Evolutionary conservation across 371 early-diverging fungal genomes (phyloP), one percentile per base, ranked within the genome.

Genomic region (Synchytrium microbalum): DNA sequence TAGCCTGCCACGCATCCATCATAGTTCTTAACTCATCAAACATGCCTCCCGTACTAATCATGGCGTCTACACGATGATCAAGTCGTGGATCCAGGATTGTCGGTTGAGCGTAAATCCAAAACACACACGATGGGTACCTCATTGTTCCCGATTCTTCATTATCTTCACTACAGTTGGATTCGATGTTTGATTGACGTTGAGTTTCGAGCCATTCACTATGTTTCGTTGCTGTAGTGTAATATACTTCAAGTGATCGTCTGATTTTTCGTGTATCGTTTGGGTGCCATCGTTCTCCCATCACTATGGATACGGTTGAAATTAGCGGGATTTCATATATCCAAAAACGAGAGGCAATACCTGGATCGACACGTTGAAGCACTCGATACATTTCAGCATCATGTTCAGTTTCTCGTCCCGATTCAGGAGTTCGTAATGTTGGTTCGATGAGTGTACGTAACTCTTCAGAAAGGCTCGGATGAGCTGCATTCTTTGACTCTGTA

Each of bases 281-380:
- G 73, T 96, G 96, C 95, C 97, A 94, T 56, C 85, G 79, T 30
- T 85, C 84, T 1, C 93, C 95, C 91, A 93, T 93, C 3, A 81
- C 64, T 52, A 54, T 8, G 52, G n/a, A 16, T 13, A 69, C 51
- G 14, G 51, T 51, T 51, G 14, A 14, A 51, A 51, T 51, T 51
- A 14, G 14, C 14, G 14, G 14, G 14, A 14, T 14, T 51, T 51
- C 14, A 51, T 51, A 23, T 23, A 51, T 51, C 23, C 14, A 51
- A 51, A 51, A 51, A 14, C 51, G 51, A 23, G 51, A 51, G 14
- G 23, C 14, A 62, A 46, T 61, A 64, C 67, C 73, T 1, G 95
- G 91, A 73, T 95, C 96, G 0, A 91, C 81, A 53, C 75, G 60
- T 65, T 78, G 65, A n/a, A 95, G 70, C 32, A 77, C 75, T 32